Evolutionary conservation across 176 grass and related monocot genomes (phyloP).

Genomic region (Sorghum bicolor): Sorghum_bicolor_NCBIv3 NC_012879.2:56279501-56280000

Average conservation of each 20-base stretch:
- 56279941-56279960: conserved; percentile 78
- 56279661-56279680: neutral
- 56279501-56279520: neutral
- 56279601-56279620: neutral
- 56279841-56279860: conserved; percentile 2
- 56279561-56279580: neutral
- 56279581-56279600: conserved; percentile 8
- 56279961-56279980: conserved; percentile 88
- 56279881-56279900: neutral
- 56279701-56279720: neutral
- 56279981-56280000: conserved; percentile 72
- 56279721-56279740: neutral
- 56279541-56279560: neutral
- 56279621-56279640: conserved; percentile 16
- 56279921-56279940: conserved; percentile 87
- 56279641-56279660: conserved; percentile 6
- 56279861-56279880: neutral
- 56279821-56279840: neutral
- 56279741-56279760: neutral
- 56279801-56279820: neutral
- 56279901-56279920: conserved; percentile 11
- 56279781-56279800: too few relatives aligned
- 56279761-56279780: conserved; percentile 9
- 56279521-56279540: neutral
- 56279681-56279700: neutral